Conservation (phyloP, 495 filamentous ascomycete genomes). For the Poronia punctata region DNA sequence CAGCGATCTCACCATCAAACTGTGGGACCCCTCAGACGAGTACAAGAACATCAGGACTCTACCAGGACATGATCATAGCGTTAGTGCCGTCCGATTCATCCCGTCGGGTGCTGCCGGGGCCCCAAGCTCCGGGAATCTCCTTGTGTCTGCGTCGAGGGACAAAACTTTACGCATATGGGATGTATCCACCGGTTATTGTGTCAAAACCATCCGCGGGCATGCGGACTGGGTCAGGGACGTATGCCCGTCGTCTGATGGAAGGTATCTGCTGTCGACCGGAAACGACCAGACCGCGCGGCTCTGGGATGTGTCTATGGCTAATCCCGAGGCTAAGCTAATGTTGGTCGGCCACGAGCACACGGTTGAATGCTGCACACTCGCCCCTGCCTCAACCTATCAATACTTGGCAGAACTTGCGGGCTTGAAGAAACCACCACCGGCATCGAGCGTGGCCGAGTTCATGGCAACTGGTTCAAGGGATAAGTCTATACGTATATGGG, state of each 20-base stretch:
- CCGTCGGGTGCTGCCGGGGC: slow-evolving; percentile 66
- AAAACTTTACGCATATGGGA: slow-evolving; percentile 87
- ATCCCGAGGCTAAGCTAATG: slow-evolving; percentile 67
- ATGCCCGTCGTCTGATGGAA: slow-evolving; percentile 72
- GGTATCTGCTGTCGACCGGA: slow-evolving; percentile 72
- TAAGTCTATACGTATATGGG: slow-evolving; percentile 89
- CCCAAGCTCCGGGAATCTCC: slow-evolving; percentile 61
- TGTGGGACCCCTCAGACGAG: slow-evolving; percentile 91
- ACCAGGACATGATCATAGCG: slow-evolving; percentile 85
- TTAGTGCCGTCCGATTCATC: slow-evolving; percentile 83
- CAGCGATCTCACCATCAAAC: slow-evolving; percentile 85
- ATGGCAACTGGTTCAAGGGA: slow-evolving; percentile 87
- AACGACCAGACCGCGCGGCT: slow-evolving; percentile 74
- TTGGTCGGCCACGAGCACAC: slow-evolving; percentile 86
- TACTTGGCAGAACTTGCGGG: slow-evolving; percentile 76
- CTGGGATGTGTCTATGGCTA: slow-evolving; percentile 73
- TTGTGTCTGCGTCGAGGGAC: slow-evolving; percentile 76
- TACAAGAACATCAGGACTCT: slow-evolving; percentile 95
- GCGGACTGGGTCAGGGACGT: slow-evolving; percentile 89
- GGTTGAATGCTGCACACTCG: slow-evolving; percentile 83
- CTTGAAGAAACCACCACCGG: slow-evolving; percentile 69
- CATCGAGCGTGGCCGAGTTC: slow-evolving; percentile 74
- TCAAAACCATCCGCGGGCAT: slow-evolving; percentile 76
- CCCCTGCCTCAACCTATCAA: slow-evolving; percentile 69
- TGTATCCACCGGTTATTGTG: slow-evolving; percentile 84